Percentiles rank a stretch among this genome's conserved stretches.
These are phyloP conservation scores for Heterococcus sp. DNA, from an alignment of 108 stramenopile genomes.

Conservation along the genomic window DNA sequence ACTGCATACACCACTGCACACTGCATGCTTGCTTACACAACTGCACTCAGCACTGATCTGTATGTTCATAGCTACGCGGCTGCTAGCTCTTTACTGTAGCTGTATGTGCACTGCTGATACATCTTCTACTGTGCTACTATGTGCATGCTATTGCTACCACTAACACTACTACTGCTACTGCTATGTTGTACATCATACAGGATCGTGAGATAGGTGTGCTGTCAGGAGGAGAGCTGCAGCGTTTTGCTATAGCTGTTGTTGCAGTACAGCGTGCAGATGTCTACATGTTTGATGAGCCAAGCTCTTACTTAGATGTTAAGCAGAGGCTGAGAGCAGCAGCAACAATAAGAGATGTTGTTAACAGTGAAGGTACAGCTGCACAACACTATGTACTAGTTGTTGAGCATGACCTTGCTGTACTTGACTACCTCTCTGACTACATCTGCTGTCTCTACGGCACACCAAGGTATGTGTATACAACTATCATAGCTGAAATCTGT, in stretches of 20 bases:
- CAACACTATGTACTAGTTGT: conserved; percentile 86
- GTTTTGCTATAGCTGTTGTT: conserved; percentile 94
- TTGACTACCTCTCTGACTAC: conserved; percentile 97
- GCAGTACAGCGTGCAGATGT: no score
- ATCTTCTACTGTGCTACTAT: no score
- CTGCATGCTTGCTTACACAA: no score
- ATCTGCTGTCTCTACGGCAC: conserved; percentile 95
- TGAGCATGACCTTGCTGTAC: conserved; percentile 98
- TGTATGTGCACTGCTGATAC: no score
- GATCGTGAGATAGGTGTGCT: conserved; percentile 83
- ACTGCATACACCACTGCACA: no score
- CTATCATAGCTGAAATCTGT: not conserved
- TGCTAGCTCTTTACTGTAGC: no score
- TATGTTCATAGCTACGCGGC: no score
- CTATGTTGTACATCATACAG: no score
- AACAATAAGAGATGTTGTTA: conserved; percentile 87
- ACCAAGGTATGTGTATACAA: conserved; percentile 37
- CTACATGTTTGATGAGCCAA: conserved; percentile 99
- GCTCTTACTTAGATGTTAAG: conserved; percentile 96
- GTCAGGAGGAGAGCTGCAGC: conserved; percentile 92
- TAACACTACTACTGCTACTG: no score
- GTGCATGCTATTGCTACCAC: no score
- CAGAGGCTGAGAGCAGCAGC: conserved; percentile 92
- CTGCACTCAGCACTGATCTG: conserved; percentile 76
- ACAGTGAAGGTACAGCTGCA: conserved; percentile 2